These are phyloP conservation scores for Prunus yedoensis DNA, from an alignment of 331 rosid genomes.

Conservation along the genomic window DNA sequence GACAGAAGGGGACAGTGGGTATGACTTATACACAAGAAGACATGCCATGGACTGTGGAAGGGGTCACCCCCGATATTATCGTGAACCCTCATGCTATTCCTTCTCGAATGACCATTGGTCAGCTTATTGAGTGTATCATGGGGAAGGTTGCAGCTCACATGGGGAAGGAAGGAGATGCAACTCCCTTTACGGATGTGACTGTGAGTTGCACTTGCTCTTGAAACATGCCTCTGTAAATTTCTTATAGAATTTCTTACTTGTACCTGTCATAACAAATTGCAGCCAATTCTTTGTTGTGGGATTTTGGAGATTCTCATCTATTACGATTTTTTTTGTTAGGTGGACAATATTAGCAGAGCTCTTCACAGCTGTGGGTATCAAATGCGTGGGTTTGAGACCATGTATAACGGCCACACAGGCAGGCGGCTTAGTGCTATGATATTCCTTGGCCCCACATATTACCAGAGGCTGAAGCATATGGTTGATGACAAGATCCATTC, in stretches of 20 bases:
- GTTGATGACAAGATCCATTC: slow-evolving; percentile 94
- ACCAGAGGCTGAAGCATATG: slow-evolving; percentile 87
- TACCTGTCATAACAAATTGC: no score
- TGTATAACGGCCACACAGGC: slow-evolving; percentile 98
- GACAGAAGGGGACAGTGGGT: slow-evolving; percentile 96
- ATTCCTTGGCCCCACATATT: slow-evolving; percentile 95
- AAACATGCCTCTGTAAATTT: neutral
- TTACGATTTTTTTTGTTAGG: slow-evolving; percentile 38
- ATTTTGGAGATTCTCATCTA: neutral
- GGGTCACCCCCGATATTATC: slow-evolving; percentile 94
- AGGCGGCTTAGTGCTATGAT: slow-evolving; percentile 83
- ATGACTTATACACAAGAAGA: slow-evolving; percentile 99
- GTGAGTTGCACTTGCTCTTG: slow-evolving; percentile 36
- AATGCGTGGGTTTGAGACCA: slow-evolving; percentile 99
- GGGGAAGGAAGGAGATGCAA: slow-evolving; percentile 99
- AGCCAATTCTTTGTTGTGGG: neutral
- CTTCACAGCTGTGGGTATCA: slow-evolving; percentile 95
- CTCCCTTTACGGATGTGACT: slow-evolving; percentile 65
- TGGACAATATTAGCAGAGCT: slow-evolving; percentile 96
- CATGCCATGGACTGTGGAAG: slow-evolving; percentile 99
- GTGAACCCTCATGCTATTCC: slow-evolving; percentile 99
- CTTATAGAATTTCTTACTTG: neutral
- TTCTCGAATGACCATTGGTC: slow-evolving; percentile 99
- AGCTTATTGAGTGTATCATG: slow-evolving; percentile 99
- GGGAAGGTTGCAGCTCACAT: slow-evolving; percentile 99